Conservation (phyloP, 2,329 filamentous ascomycete genomes). For the Thermoascus crustaceus region DNA sequence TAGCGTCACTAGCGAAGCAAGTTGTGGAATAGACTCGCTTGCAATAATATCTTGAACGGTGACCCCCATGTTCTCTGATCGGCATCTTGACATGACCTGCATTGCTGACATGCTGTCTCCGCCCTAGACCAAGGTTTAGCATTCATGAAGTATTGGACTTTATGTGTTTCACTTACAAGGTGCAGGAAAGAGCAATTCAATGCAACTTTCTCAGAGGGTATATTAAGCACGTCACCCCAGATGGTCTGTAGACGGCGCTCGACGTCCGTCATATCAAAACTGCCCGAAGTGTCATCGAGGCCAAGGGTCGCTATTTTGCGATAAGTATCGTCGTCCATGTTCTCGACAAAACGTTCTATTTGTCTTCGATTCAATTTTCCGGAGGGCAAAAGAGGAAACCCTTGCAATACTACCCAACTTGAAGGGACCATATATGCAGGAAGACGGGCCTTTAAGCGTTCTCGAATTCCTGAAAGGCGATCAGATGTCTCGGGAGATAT, state of each 20-base stretch:
- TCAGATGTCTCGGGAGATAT: not conserved
- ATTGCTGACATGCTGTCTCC: conserved; percentile 12
- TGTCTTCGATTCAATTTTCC: conserved; percentile 2
- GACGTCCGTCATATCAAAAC: conserved; percentile 5
- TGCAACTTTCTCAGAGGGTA: conserved; percentile 4
- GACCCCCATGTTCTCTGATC: conserved; percentile 7
- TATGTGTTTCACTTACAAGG: conserved; percentile 4
- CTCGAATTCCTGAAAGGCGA: not conserved
- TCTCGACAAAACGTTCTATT: conserved; percentile 3
- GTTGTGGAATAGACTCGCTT: conserved; percentile 9
- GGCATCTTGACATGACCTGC: conserved; percentile 12
- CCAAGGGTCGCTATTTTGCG: conserved; percentile 3
- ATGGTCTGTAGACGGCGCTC: conserved; percentile 7
- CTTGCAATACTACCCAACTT: not conserved
- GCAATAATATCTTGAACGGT: conserved; percentile 11
- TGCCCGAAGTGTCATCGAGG: not conserved
- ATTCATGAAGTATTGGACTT: not conserved
- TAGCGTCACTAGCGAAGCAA: conserved; percentile 7
- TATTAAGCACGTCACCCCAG: conserved; percentile 8
- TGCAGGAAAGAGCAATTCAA: conserved; percentile 10
- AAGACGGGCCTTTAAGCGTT: not conserved
- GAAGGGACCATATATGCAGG: conserved; percentile 2
- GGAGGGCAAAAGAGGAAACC: conserved; percentile 1
- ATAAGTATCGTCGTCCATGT: conserved; percentile 7
- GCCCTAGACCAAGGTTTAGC: conserved; percentile 4